Base-by-base conservation (phyloP, 257 asterid species). In the Oldenlandia corymbosa region DNA sequence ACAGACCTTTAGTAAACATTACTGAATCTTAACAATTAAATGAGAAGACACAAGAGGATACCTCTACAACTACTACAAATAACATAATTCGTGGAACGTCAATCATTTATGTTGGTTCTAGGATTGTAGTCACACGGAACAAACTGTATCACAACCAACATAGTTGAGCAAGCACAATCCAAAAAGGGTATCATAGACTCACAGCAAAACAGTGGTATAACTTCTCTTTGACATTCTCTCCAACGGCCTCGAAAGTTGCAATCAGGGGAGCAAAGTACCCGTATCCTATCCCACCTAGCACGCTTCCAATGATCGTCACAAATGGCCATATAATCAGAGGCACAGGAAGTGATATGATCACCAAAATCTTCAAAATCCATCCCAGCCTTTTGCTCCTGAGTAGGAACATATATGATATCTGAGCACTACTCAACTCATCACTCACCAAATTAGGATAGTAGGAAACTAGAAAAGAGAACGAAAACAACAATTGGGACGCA, bases 171-270 rank as follows among this genome's bases (percentile, higher is more conserved):
- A 61, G 41, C n/a, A 43, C 14, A 9, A 43, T 13, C 26, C 7
- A 2, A 58, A 46, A 17, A 3, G 9, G 51, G 13, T 49, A 39
- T 30, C 21, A 31, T 30, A 42, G 60, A 78, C 91, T 77, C 69
- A 91, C 98, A 74, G 46, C 55, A 73, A 91, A 83, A 73, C 98
- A 88, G 65, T 83, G 94, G 75, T 65, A 77, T 56, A 79, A 73
- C 65, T 86, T 88, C 18, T 85, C 77, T 0, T 77, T 65, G 46
- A 83, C 88, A 61, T 77, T 73, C 60, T 69, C 83, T 43, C 95
- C 90, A 46, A 83, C 84, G 50, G 94, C 98, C 79, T 88, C 94
- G 63, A 91, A 91, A 30, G 98, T 88, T 7, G 98, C 94, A 26
- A 91, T 74, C 84, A 88, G 68, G 11, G 98, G 95, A 5, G 92